These are phyloP conservation scores for Ceratocystis destructans DNA, from an alignment of 2,329 filamentous ascomycete species.

Conservation along the genomic window DNA sequence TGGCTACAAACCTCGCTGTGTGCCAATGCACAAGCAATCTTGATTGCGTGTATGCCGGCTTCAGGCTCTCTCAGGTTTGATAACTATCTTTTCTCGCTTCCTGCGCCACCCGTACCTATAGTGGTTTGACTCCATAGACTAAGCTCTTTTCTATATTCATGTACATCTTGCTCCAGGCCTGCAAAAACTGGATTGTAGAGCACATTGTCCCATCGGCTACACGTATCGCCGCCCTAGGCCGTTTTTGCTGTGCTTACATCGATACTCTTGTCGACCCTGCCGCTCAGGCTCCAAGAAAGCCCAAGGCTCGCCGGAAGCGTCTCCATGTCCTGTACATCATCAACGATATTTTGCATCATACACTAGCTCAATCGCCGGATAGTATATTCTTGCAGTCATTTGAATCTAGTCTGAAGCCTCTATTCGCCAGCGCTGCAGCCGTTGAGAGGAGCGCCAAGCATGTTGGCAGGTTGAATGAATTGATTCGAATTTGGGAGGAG, in stretches of 20 bases:
- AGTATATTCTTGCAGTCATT: constrained; percentile 42
- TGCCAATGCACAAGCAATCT: constrained; percentile 6
- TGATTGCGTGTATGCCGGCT: constrained; percentile 7
- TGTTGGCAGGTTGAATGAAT: constrained; percentile 45
- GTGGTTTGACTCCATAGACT: constrained; percentile 22
- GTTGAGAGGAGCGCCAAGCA: constrained; percentile 52
- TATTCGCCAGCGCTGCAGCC: constrained; percentile 45
- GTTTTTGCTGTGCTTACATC: constrained; percentile 57
- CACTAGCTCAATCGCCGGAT: constrained; percentile 38
- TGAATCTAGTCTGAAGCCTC: constrained; percentile 44
- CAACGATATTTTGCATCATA: constrained; percentile 64
- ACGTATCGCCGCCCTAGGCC: constrained; percentile 54
- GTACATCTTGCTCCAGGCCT: constrained; percentile 45
- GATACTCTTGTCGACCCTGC: constrained; percentile 25
- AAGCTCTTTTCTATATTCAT: constrained; percentile 27
- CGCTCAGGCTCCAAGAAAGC: neutral
- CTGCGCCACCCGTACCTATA: neutral
- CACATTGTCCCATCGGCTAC: constrained; percentile 54
- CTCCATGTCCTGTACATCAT: constrained; percentile 66
- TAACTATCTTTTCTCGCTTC: constrained; percentile 20
- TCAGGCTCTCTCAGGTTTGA: constrained; percentile 19
- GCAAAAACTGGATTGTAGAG: constrained; percentile 71
- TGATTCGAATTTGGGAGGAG: constrained; percentile 59
- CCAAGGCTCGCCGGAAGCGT: constrained; percentile 41
- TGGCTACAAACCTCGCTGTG: neutral